Conservation (phyloP, 2,329 filamentous ascomycete species). For the Sporothrix globosa region DNA sequence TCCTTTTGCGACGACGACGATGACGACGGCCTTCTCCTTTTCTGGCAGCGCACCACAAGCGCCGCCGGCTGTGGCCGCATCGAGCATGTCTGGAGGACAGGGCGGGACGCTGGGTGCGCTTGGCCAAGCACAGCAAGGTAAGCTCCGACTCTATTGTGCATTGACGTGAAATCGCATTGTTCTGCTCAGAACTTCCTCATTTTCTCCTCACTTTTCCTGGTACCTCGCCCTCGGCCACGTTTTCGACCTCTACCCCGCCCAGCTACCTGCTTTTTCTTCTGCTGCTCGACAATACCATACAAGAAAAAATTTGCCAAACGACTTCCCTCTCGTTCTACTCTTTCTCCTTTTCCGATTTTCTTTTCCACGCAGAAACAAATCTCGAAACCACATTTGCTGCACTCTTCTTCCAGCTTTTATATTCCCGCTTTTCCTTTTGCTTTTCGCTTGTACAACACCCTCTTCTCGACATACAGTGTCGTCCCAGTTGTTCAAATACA, state of each 20-base stretch:
- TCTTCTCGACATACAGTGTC: not conserved
- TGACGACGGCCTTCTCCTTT: constrained; percentile 30
- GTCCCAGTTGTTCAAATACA: not conserved
- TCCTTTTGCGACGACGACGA: constrained; percentile 17
- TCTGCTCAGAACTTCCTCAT: not conserved
- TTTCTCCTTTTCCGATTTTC: not conserved
- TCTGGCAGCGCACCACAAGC: constrained; percentile 30
- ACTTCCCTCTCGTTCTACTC: not conserved
- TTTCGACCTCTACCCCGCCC: not conserved
- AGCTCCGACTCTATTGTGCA: not conserved
- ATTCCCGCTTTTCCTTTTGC: not conserved
- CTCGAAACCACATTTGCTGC: not conserved
- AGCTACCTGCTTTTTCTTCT: not conserved
- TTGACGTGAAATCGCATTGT: not conserved
- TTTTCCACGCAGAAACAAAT: not conserved
- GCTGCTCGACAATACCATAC: constrained; percentile 4
- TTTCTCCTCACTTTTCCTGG: constrained; percentile 1
- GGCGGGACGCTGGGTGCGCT: not conserved
- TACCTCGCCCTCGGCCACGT: not conserved
- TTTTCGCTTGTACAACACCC: not conserved
- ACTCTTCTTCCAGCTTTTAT: not conserved
- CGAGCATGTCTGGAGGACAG: constrained; percentile 14
- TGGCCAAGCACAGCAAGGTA: constrained; percentile 19
- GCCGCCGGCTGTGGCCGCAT: constrained; percentile 3
- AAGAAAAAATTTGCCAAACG: not conserved